Evolutionary conservation across 139 green algal genomes (phyloP).

Genomic region (Coccomyxa sp.): DNA sequence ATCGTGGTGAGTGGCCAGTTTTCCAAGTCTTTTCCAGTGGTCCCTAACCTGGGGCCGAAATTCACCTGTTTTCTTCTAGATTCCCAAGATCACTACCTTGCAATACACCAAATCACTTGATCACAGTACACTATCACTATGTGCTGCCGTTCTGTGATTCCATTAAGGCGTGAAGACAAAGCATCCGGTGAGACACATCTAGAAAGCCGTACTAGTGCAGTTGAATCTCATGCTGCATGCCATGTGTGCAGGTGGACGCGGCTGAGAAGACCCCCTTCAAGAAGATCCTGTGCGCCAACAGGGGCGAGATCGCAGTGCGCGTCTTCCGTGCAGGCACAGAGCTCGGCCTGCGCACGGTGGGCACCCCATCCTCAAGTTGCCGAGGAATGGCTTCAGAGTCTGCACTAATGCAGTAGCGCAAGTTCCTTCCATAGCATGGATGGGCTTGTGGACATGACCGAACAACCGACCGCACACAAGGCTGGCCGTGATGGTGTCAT

Average conservation of each 20-base stretch:
- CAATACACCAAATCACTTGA: background rate
- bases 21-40: background rate
- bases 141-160: background rate
- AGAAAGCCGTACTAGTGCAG: too few relatives aligned
- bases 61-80: background rate
- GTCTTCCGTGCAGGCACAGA: slow-evolving; percentile 90
- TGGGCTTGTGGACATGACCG: background rate
- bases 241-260: slow-evolving; percentile 9
- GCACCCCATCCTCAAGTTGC: background rate
- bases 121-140: background rate
- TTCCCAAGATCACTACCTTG: background rate
- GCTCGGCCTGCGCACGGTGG: slow-evolving; percentile 73
- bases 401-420: background rate
- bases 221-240: too few relatives aligned
- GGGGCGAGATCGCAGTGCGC: slow-evolving; percentile 96
- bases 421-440: background rate
- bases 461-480: background rate
- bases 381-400: too few relatives aligned
- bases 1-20: slow-evolving; percentile 18
- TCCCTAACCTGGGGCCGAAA: background rate
- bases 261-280: slow-evolving; percentile 46
- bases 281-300: slow-evolving; percentile 90
- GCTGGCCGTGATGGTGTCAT: background rate
- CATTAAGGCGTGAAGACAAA: too few relatives aligned
- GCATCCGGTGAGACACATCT: too few relatives aligned